phyloP scores from a whole-genome alignment of 2,329 filamentous ascomycete species.

The Trichoderma gracile region DNA sequence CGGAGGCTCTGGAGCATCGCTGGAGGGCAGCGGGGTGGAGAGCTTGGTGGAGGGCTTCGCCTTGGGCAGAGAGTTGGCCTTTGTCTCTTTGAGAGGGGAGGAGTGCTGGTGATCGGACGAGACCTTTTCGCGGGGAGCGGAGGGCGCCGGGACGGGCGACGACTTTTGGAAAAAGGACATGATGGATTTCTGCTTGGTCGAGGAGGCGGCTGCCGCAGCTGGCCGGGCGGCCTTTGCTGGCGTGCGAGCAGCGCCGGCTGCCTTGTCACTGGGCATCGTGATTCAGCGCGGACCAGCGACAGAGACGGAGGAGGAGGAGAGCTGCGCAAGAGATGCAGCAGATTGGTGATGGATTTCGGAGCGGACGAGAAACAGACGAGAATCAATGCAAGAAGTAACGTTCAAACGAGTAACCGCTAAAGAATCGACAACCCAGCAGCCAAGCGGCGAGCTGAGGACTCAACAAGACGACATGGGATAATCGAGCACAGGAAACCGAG shows the following conservation, averaged over 20 bases:
- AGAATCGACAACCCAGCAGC: constrained; percentile 6
- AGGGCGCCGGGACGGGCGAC: constrained; percentile 39
- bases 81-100: constrained; percentile 45
- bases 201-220: constrained; percentile 35
- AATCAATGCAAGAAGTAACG: not conserved
- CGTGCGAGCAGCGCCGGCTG: constrained; percentile 36
- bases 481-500: not conserved
- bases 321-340: not conserved
- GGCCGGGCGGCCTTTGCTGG: constrained; percentile 39
- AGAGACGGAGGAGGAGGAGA: too few species aligned
- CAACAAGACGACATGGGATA: constrained; percentile 4
- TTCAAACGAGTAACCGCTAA: not conserved
- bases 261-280: constrained; percentile 37
- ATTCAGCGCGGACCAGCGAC: not conserved
- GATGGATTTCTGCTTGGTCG: constrained; percentile 46
- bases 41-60: constrained; percentile 47
- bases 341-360: not conserved
- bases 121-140: constrained; percentile 39
- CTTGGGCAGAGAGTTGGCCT: constrained; percentile 45
- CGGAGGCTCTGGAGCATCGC: constrained; percentile 67
- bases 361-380: not conserved
- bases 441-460: constrained; percentile 14
- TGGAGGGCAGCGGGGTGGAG: constrained; percentile 76
- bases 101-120: constrained; percentile 37
- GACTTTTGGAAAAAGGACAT: constrained; percentile 49